These are phyloP conservation scores for Batkoa obscura DNA, from an alignment of 371 early-diverging fungal species.

Conservation along the genomic window DNA sequence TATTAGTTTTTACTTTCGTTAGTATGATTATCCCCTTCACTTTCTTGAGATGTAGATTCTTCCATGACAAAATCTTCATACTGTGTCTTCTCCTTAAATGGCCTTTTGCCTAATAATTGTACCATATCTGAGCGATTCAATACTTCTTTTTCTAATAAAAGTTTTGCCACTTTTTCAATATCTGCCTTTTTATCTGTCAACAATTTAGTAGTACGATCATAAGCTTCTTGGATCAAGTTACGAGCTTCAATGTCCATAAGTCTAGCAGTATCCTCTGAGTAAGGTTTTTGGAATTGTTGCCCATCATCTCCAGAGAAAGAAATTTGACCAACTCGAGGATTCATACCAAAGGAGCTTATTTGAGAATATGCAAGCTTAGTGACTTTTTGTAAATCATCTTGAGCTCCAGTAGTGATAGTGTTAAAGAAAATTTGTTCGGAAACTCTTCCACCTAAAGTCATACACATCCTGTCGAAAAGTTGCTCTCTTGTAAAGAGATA, in stretches of 20 bases:
- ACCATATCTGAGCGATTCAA: conserved; percentile 90
- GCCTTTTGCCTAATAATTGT: conserved; percentile 67
- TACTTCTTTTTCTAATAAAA: conserved; percentile 89
- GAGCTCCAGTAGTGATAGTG: conserved; percentile 27
- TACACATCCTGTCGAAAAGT: conserved; percentile 90
- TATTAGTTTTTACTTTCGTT: too few relatives aligned
- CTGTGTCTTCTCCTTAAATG: conserved; percentile 46
- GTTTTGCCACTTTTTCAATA: conserved; percentile 83
- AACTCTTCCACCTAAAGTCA: conserved; percentile 94
- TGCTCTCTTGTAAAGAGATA: conserved; percentile 84
- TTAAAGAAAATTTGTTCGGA: conserved; percentile 89
- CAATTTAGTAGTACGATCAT: conserved; percentile 55
- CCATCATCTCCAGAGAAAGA: conserved; percentile 52
- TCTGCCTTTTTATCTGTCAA: conserved; percentile 61
- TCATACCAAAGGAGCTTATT: conserved; percentile 91
- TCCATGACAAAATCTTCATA: conserved; percentile 10
- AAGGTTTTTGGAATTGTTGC: conserved; percentile 81
- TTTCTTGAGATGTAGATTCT: too few relatives aligned
- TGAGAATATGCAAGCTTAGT: conserved; percentile 93
- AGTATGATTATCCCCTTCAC: too few relatives aligned
- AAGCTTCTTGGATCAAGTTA: conserved; percentile 56
- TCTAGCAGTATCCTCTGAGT: conserved; percentile 82
- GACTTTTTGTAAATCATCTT: conserved; percentile 81
- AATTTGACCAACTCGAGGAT: conserved; percentile 64
- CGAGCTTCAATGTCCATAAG: conserved; percentile 91